These are phyloP conservation scores for Phaseolus lunatus DNA, from an alignment of 306 rosid genomes.

Conservation along the genomic window DNA sequence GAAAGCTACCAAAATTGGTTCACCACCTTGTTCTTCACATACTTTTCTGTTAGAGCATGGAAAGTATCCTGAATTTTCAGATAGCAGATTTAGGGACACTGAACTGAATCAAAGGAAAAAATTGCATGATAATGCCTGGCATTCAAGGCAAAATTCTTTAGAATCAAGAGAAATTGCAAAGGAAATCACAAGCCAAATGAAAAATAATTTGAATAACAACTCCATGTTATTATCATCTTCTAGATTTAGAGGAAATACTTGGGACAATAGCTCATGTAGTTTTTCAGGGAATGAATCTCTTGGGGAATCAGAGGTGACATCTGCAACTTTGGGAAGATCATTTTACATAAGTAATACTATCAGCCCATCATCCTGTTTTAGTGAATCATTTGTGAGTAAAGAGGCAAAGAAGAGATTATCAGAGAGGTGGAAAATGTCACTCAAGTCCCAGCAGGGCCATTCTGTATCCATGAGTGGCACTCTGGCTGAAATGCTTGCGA, in stretches of 20 bases:
- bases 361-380: background rate
- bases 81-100: constrained; percentile 6
- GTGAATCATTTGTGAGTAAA: constrained; percentile 30
- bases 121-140: constrained; percentile 33
- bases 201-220: constrained; percentile 46
- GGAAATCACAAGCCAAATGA: constrained; percentile 75
- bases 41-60: constrained; percentile 14
- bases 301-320: constrained; percentile 55
- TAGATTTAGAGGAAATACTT: constrained; percentile 60
- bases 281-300: constrained; percentile 68
- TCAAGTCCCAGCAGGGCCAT: constrained; percentile 8
- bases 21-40: constrained; percentile 60
- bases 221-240: constrained; percentile 53
- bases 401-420: constrained; percentile 39
- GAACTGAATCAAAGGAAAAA: background rate
- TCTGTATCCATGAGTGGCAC: constrained; percentile 6
- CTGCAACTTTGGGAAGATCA: constrained; percentile 27
- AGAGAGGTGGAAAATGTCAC: constrained; percentile 31
- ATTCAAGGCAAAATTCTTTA: constrained; percentile 56
- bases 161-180: constrained; percentile 77
- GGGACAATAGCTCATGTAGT: constrained; percentile 63
- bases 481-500: constrained; percentile 32
- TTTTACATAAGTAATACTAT: background rate
- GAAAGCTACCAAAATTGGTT: constrained; percentile 43
- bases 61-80: background rate